Percentiles rank a stretch among this genome's conserved stretches.
Conservation (phyloP, 23 red algal species). For the Gracilaria domingensis region DNA sequence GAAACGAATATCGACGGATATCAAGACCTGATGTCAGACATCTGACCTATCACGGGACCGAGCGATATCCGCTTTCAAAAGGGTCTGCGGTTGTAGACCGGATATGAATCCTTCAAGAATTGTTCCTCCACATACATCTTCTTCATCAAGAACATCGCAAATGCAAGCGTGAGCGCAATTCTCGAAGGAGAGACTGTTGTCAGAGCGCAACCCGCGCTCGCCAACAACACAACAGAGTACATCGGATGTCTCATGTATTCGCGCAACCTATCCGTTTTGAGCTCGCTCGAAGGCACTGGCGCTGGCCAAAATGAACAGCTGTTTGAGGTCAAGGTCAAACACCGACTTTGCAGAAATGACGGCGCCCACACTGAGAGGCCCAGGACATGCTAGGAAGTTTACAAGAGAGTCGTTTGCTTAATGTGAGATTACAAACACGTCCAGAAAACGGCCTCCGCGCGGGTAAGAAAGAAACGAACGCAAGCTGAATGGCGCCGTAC, state of each 20-base stretch:
- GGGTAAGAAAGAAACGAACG: conserved; percentile 80
- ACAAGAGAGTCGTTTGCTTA: too few relatives aligned
- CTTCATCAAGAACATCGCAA: conserved; percentile 75
- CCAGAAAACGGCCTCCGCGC: conserved; percentile 62
- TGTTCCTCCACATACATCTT: conserved; percentile 96
- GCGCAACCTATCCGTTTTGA: conserved; percentile 84
- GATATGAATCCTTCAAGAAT: conserved; percentile 87
- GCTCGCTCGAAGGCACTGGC: conserved; percentile 66
- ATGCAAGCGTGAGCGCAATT: conserved; percentile 82
- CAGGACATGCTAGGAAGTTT: conserved; percentile 80
- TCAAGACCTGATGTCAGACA: too few relatives aligned
- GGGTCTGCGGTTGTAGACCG: too few relatives aligned
- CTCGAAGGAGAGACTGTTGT: conserved; percentile 76
- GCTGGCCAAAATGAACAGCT: conserved; percentile 90
- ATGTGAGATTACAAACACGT: too few relatives aligned
- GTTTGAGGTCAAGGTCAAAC: conserved; percentile 82
- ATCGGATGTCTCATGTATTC: conserved; percentile 93
- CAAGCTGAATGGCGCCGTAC: conserved; percentile 88
- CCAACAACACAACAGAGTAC: conserved; percentile 88
- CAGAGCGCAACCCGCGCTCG: conserved; percentile 72
- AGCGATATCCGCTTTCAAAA: too few relatives aligned
- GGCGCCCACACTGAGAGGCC: conserved; percentile 74
- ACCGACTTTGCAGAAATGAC: conserved; percentile 71
- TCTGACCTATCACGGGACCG: too few relatives aligned
- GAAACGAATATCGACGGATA: too few relatives aligned